Evolutionary conservation across 225 moss, liverwort and hornwort species (phyloP).

Genomic region (Straminergon stramineum): DNA sequence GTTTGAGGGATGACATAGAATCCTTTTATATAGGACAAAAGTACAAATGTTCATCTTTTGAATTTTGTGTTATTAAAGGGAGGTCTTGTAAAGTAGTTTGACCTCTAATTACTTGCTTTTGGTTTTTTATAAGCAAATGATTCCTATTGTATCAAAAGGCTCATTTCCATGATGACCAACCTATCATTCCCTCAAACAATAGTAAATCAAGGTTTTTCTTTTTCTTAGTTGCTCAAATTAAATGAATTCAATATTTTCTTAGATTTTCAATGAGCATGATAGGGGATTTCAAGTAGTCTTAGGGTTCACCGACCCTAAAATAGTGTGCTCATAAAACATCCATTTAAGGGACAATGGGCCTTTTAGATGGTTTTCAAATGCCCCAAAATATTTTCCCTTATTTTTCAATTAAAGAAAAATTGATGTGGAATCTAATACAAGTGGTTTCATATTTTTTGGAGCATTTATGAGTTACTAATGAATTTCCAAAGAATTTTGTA

Average conservation of each 20-base stretch:
- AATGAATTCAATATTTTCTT: background rate
- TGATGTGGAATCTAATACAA: no score
- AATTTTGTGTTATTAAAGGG: background rate
- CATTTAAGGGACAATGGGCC: no score
- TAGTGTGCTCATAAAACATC: no score
- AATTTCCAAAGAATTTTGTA: no score
- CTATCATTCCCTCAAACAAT: background rate
- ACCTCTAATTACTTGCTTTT: background rate
- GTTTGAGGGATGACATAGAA: background rate
- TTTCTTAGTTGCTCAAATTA: no score
- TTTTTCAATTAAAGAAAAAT: no score
- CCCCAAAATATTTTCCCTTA: no score
- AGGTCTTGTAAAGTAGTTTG: background rate
- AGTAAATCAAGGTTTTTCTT: background rate
- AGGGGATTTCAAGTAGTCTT: background rate
- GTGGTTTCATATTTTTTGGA: no score
- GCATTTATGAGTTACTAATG: no score
- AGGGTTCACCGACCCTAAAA: background rate
- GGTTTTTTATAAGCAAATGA: background rate
- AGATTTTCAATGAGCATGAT: no score
- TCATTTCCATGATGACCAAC: background rate
- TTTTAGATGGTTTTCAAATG: no score
- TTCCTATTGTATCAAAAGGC: no score
- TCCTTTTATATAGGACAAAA: background rate
- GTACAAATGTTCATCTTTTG: background rate